Evolutionary conservation across 2,329 filamentous ascomycete species (phyloP), one percentile per base, ranked within the genome.

Genomic region (Colletotrichum sojae): DNA sequence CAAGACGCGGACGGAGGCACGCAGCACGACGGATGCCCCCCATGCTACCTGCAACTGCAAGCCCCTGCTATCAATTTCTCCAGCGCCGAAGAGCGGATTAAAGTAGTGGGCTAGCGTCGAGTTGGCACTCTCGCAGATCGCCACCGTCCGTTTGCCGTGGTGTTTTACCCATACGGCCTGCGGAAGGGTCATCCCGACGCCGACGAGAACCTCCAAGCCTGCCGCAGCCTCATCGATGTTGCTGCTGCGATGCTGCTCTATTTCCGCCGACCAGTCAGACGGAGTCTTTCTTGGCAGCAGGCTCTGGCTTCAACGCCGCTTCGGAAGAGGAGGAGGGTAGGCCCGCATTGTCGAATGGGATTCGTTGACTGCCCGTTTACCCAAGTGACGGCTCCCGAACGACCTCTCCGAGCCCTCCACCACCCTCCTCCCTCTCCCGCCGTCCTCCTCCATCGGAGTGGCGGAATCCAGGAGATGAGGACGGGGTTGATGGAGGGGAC

Each of bases 391-490:
- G 46, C 46, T 45, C 15, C 31, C 55, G 49, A 61, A 54, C 18
- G 55, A 53, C 39, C 51, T 43, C 58, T 49, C 46, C n/a, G 6
- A 53, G 25, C 16, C 58, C 56, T 59, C 56, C 58, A 61, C 58
- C 45, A 8, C 43, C 46, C 46, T 49, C 58, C 58, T 53, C 51
- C n/a, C 63, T 54, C 58, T 54, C 49, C 48, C 63, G 39, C 43
- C 48, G 31, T 59, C 20, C 61, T 67, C 63, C 57, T 62, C 57
- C 63, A 45, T 55, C 63, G 63, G 63, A 45, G 63, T 62, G 63
- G 63, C 63, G 63, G 63, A 62, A 67, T 49, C 31, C 40, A 56
- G 57, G 63, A 67, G 63, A 51, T 62, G 63, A 67, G 31, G 56
- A 46, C 43, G 57, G 63, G 57, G 63, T 27, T 27, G 13, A 20